These are phyloP conservation scores for Naganishia sp. DNA, from an alignment of 1,284 basidiomycete genomes.

Conservation along the genomic window DNA sequence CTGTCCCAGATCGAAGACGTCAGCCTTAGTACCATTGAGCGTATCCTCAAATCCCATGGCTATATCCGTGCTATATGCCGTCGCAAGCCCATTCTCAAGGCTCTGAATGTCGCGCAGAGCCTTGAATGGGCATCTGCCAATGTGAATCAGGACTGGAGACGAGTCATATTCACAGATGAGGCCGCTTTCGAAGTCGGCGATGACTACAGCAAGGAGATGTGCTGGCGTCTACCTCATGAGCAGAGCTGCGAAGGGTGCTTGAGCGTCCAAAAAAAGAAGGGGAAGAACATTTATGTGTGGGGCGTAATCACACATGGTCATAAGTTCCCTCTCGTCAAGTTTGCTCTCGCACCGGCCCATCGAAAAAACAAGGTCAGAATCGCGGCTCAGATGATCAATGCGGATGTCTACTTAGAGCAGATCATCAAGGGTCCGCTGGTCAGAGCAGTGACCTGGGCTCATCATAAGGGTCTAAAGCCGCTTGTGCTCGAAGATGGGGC, in stretches of 20 bases:
- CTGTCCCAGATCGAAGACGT: background rate
- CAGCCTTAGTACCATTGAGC: background rate
- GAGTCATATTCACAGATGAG: background rate
- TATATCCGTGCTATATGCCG: background rate
- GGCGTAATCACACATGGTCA: background rate
- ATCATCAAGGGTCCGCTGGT: background rate
- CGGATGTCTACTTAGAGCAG: background rate
- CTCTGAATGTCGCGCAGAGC: background rate
- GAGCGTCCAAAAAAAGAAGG: background rate
- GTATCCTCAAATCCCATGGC: background rate
- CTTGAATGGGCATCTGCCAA: background rate
- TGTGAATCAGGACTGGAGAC: background rate
- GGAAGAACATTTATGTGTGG: background rate
- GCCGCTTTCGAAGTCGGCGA: background rate
- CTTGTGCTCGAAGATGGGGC: constrained; percentile 2
- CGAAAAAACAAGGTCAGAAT: background rate
- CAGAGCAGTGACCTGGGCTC: background rate
- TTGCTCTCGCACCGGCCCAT: too few relatives aligned
- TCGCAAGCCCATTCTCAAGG: background rate
- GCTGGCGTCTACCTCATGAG: background rate
- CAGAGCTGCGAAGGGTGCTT: background rate
- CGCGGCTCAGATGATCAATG: background rate
- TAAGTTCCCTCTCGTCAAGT: background rate
- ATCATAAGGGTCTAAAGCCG: background rate
- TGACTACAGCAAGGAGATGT: background rate